A percentile compares a stretch with the other conserved stretches of the same genome.
These are phyloP conservation scores for Linum trigynum DNA, from an alignment of 345 rosid genomes.

Conservation along the genomic window DNA sequence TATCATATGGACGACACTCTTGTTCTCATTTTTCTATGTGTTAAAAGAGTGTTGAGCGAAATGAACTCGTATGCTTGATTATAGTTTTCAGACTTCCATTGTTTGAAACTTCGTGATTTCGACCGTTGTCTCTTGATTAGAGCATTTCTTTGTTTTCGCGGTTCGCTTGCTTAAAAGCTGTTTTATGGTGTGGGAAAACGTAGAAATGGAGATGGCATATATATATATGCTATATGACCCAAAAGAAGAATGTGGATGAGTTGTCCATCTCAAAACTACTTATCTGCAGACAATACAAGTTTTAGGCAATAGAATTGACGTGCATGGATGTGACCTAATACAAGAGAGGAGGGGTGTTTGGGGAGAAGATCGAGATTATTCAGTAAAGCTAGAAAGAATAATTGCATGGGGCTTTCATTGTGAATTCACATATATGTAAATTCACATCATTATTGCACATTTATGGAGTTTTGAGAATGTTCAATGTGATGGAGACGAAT, in stretches of 20 bases:
- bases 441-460: too few species aligned
- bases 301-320: slow-evolving; percentile 13
- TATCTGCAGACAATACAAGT: not conserved
- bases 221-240: not conserved
- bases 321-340: slow-evolving; percentile 21
- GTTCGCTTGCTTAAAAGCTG: not conserved
- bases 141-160: not conserved
- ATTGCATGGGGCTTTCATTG: too few species aligned
- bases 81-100: too few species aligned
- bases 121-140: not conserved
- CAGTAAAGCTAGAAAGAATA: too few species aligned
- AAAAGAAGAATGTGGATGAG: not conserved
- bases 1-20: too few species aligned
- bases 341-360: not conserved
- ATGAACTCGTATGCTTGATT: too few species aligned
- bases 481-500: too few species aligned
- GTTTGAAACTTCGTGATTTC: not conserved
- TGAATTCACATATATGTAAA: too few species aligned
- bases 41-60: too few species aligned
- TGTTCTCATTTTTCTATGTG: too few species aligned
- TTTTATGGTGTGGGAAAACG: not conserved
- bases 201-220: not conserved
- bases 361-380: not conserved
- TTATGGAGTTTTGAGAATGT: too few species aligned
- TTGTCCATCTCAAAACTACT: not conserved